These are phyloP conservation scores for Pseudogymnoascus destructans DNA, from an alignment of 2,329 filamentous ascomycete genomes.

Conservation along the genomic window DNA sequence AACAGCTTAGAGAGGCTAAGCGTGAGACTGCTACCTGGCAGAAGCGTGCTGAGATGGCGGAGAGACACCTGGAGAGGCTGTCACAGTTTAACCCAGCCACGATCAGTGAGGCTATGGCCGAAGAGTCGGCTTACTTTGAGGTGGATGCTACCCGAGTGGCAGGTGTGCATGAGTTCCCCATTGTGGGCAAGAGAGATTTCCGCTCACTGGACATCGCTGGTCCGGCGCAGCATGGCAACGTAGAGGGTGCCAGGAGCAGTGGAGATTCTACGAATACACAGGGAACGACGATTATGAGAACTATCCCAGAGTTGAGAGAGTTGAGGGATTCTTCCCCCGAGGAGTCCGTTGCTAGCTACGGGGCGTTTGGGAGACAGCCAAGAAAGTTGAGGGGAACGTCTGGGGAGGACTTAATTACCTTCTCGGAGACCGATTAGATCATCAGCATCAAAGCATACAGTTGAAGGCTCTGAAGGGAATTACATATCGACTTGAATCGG, in stretches of 20 bases:
- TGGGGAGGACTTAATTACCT: background rate
- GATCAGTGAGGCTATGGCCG: background rate
- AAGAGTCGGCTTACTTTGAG: background rate
- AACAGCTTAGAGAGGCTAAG: conserved; percentile 34
- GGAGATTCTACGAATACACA: background rate
- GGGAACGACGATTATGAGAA: background rate
- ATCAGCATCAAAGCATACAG: background rate
- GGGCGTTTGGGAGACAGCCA: background rate
- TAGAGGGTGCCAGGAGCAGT: background rate
- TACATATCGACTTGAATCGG: conserved; percentile 5
- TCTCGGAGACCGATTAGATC: background rate
- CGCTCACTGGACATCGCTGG: background rate
- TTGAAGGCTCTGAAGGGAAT: background rate
- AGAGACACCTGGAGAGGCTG: conserved; percentile 35
- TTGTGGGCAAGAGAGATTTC: background rate
- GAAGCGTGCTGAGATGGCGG: conserved; percentile 41
- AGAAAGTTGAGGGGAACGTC: background rate
- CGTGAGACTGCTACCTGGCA: conserved; percentile 38
- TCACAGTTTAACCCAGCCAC: background rate
- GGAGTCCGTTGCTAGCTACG: background rate
- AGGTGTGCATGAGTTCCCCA: background rate
- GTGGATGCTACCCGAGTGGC: background rate
- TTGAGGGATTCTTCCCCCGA: background rate
- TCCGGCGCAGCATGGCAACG: background rate
- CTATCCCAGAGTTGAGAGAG: background rate